phyloP scores from a whole-genome alignment of 352 stramenopile genomes.

The Phytophthora niederhauseri region DNA sequence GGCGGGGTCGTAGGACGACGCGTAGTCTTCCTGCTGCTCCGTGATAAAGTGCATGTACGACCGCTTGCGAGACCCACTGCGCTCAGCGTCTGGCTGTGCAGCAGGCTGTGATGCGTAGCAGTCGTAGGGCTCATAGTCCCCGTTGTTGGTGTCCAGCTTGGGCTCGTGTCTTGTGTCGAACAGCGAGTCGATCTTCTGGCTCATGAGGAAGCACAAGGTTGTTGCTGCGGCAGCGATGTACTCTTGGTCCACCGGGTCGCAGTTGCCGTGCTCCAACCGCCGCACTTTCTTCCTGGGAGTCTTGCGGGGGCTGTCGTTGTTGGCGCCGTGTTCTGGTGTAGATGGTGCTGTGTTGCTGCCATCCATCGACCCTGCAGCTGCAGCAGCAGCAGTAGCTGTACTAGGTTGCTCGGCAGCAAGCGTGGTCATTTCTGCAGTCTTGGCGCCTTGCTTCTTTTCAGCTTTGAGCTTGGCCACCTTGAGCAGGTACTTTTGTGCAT shows the following conservation, averaged over 20 bases:
- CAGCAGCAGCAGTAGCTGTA: background rate
- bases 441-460: conserved; percentile 71
- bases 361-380: conserved; percentile 27
- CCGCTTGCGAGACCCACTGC: conserved; percentile 58
- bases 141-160: conserved; percentile 43
- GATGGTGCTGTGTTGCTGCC: conserved; percentile 39
- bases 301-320: conserved; percentile 34
- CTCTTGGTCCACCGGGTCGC: conserved; percentile 69
- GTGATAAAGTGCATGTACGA: conserved; percentile 84
- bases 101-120: conserved; percentile 52
- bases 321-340: conserved; percentile 39
- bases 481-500: conserved; percentile 90
- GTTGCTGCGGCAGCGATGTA: conserved; percentile 83
- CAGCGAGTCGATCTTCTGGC: conserved; percentile 82
- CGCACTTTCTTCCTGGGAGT: conserved; percentile 66
- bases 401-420: conserved; percentile 23
- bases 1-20: conserved; percentile 38
- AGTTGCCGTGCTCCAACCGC: conserved; percentile 43
- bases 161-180: conserved; percentile 60
- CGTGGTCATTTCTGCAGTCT: conserved; percentile 33
- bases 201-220: conserved; percentile 86
- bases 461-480: conserved; percentile 91
- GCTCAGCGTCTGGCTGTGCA: conserved; percentile 19
- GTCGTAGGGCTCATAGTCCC: conserved; percentile 75
- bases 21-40: conserved; percentile 49